Conservation (phyloP, 2,329 filamentous ascomycete genomes). For the Pseudomassariella vexata region DNA sequence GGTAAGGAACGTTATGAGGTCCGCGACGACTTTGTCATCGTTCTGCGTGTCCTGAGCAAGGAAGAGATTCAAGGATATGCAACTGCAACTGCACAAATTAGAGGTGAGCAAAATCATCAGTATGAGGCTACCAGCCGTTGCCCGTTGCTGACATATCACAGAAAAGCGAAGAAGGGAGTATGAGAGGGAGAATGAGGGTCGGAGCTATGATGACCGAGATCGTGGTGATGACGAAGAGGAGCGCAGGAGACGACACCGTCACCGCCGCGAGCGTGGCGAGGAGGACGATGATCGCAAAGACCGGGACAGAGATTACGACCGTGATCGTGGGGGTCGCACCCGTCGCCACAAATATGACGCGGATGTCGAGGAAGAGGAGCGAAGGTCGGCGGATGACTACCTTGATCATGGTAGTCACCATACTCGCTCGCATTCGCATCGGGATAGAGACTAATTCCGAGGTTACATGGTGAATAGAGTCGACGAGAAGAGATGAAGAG, state of each 20-base stretch:
- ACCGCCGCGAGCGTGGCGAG: constrained; percentile 22
- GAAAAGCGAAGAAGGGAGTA: constrained; percentile 35
- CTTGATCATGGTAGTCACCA: constrained; percentile 13
- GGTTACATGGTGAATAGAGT: too few relatives aligned
- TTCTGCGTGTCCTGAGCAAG: constrained; percentile 77
- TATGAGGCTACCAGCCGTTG: constrained; percentile 8
- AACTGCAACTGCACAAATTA: constrained; percentile 71
- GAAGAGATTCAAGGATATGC: constrained; percentile 89
- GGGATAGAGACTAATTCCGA: constrained; percentile 20
- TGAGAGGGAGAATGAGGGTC: constrained; percentile 22
- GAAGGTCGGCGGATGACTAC: constrained; percentile 19
- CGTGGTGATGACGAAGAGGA: constrained; percentile 25
- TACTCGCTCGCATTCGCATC: constrained; percentile 12
- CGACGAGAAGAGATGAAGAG: too few relatives aligned
- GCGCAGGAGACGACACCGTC: constrained; percentile 18
- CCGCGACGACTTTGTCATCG: constrained; percentile 89
- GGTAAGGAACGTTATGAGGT: constrained; percentile 91
- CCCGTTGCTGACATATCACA: constrained; percentile 13
- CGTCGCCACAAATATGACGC: constrained; percentile 13
- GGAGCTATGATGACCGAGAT: constrained; percentile 14
- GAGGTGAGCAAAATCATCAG: constrained; percentile 52
- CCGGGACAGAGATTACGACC: constrained; percentile 15
- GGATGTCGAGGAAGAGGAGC: constrained; percentile 17
- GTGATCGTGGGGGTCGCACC: constrained; percentile 19
- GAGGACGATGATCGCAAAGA: constrained; percentile 23